Conservation (phyloP, 345 rosid species). For the Psidium friedrichsthalianum region DNA sequence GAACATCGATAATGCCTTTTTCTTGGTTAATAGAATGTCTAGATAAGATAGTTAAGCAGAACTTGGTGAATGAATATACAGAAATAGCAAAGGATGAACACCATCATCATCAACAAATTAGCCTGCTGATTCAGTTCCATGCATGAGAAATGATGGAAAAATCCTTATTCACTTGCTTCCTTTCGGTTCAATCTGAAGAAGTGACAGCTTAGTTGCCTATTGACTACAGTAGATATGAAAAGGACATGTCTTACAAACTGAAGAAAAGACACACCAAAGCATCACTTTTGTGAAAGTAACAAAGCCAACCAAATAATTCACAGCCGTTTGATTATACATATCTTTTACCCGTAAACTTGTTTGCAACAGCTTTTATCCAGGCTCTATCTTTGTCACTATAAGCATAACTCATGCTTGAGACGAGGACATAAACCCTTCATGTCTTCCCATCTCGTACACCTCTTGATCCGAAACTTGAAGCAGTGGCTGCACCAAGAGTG, state of each 20-base stretch:
- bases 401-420: constrained; percentile 65
- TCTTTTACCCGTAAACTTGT: constrained; percentile 35
- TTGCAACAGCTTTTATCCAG: constrained; percentile 70
- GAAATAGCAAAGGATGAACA: background rate
- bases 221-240: background rate
- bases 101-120: background rate
- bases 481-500: constrained; percentile 59
- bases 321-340: background rate
- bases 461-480: constrained; percentile 13
- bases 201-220: background rate
- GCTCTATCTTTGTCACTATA: constrained; percentile 74
- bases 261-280: background rate
- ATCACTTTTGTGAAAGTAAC: background rate
- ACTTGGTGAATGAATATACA: background rate
- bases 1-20: no score
- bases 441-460: constrained; percentile 7
- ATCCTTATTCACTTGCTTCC: background rate
- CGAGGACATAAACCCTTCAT: constrained; percentile 54
- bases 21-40: background rate
- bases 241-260: background rate
- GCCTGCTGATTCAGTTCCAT: background rate
- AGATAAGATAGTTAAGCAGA: background rate
- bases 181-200: background rate
- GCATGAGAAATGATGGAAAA: background rate
- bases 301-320: background rate